Percentiles rank a stretch among this genome's conserved stretches.
phyloP scores from a whole-genome alignment of 2,329 filamentous ascomycete species.

The Neofusicoccum kwambonambiense region DNA sequence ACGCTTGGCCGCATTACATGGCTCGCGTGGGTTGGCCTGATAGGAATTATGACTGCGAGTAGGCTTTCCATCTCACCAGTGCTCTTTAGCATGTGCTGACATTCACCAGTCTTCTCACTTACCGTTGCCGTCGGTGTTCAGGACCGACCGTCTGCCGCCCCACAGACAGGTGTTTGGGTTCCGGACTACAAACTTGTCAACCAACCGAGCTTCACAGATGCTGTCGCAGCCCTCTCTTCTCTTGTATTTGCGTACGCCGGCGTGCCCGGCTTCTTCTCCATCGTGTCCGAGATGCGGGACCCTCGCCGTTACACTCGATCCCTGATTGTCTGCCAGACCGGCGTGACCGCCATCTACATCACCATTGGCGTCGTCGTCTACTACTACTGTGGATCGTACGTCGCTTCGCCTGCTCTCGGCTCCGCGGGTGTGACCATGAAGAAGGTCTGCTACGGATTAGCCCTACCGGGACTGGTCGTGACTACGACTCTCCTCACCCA shows the following conservation, averaged over 20 bases:
- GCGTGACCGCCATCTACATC: constrained; percentile 48
- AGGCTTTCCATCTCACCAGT: not conserved
- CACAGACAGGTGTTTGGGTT: not conserved
- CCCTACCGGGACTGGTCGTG: constrained; percentile 52
- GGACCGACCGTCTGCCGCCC: not conserved
- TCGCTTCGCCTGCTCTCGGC: constrained; percentile 49
- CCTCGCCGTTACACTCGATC: constrained; percentile 60
- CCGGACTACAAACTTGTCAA: not conserved
- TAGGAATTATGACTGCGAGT: not conserved
- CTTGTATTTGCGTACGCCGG: constrained; percentile 6
- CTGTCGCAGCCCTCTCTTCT: not conserved
- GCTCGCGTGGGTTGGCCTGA: not conserved
- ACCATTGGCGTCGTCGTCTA: constrained; percentile 53
- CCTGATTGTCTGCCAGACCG: constrained; percentile 57
- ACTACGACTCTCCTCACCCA: constrained; percentile 52
- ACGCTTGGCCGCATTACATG: constrained; percentile 3
- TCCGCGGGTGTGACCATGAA: constrained; percentile 47
- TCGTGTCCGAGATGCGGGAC: constrained; percentile 62
- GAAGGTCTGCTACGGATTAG: constrained; percentile 53
- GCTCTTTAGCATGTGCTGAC: not conserved
- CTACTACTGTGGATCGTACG: constrained; percentile 48
- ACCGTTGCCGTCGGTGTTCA: not conserved
- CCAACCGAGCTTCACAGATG: not conserved
- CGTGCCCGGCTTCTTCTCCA: constrained; percentile 23
- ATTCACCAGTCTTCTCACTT: not conserved